Conservation (phyloP, 805 yeast species). For the Nematodospora valgi region DNA sequence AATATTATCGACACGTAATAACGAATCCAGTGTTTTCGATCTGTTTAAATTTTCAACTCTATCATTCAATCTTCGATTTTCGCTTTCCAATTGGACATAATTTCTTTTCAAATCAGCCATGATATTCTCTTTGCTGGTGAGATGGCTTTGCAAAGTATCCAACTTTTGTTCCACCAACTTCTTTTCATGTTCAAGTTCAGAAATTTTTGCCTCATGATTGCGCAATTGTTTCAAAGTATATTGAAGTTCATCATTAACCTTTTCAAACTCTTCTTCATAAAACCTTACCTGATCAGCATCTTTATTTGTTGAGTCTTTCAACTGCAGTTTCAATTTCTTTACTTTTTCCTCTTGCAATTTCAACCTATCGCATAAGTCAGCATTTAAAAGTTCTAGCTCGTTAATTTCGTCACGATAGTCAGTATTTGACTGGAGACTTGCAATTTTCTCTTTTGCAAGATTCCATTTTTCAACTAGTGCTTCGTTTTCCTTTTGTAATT, state of each 20-base stretch:
- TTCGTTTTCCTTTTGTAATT: constrained; percentile 1
- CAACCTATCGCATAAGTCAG: background rate
- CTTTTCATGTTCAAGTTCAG: constrained; percentile 1
- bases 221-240: background rate
- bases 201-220: background rate
- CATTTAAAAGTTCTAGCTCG: background rate
- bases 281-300: constrained; percentile 5
- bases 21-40: background rate
- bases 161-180: background rate
- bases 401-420: background rate
- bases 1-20: background rate
- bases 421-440: too few species aligned
- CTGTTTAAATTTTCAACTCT: background rate
- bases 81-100: background rate
- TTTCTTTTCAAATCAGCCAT: background rate
- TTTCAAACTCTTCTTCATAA: constrained; percentile 9
- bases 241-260: constrained; percentile 2
- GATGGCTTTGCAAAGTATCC: background rate
- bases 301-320: constrained; percentile 2
- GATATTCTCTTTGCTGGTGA: background rate
- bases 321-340: constrained; percentile 1
- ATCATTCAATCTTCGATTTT: background rate
- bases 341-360: background rate
- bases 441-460: too few species aligned
- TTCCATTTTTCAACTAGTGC: too few species aligned